These are phyloP conservation scores for Plantago coronopus DNA, from an alignment of 305 asterid species.

Conservation along the genomic window DNA sequence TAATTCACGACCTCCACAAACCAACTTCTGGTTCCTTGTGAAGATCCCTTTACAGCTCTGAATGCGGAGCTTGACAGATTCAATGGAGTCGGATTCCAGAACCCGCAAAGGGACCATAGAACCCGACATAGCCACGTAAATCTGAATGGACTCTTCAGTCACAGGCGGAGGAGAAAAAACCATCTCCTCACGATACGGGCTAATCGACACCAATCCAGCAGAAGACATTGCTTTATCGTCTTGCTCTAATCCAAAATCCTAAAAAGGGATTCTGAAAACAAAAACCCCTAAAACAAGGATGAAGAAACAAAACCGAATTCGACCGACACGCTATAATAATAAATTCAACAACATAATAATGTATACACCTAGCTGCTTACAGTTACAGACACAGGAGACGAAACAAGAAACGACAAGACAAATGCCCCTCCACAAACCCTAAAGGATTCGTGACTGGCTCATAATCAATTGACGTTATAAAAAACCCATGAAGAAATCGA, in stretches of 20 bases:
- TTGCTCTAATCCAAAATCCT: constrained; percentile 24
- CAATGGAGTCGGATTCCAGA: constrained; percentile 69
- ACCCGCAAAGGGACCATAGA: constrained; percentile 70
- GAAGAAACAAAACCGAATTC: constrained; percentile 20
- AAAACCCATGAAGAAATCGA: constrained; percentile 11
- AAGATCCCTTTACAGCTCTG: constrained; percentile 70
- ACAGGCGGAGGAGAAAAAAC: constrained; percentile 40
- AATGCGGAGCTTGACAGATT: constrained; percentile 62
- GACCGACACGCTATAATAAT: too few species aligned
- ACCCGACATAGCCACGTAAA: constrained; percentile 62
- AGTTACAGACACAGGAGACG: constrained; percentile 15
- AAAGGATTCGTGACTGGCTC: constrained; percentile 43
- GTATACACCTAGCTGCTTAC: constrained; percentile 17
- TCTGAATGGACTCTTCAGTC: constrained; percentile 48
- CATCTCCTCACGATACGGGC: constrained; percentile 44
- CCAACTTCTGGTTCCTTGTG: constrained; percentile 72
- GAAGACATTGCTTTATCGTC: constrained; percentile 53
- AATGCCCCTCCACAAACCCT: constrained; percentile 37
- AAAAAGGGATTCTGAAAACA: constrained; percentile 13
- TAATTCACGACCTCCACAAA: constrained; percentile 81
- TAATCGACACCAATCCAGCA: constrained; percentile 62
- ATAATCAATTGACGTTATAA: constrained; percentile 22
- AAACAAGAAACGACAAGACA: constrained; percentile 16
- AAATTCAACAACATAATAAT: too few species aligned
- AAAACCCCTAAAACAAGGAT: constrained; percentile 18